Evolutionary conservation across 2,329 filamentous ascomycete species (phyloP).

Genomic region (Penicillium vulpinum): DNA sequence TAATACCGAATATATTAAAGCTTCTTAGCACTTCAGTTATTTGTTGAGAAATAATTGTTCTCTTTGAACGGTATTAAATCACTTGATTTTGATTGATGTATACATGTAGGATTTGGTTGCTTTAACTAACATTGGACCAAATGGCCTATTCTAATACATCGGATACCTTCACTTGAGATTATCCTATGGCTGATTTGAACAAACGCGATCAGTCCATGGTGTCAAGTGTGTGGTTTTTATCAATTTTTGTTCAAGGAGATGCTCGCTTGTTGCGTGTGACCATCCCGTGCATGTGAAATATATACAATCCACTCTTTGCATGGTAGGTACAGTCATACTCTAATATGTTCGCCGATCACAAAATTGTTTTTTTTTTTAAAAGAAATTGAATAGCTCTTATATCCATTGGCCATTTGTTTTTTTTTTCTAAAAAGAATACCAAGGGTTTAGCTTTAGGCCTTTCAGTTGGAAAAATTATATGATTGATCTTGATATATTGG

Average conservation of each 20-base stretch:
- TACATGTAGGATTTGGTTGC: neutral
- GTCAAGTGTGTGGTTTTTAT: neutral
- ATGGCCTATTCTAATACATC: neutral
- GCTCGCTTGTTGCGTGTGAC: neutral
- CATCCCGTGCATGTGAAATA: neutral
- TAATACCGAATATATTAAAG: neutral
- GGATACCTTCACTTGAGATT: neutral
- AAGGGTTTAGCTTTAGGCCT: fast-evolving
- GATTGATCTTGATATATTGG: neutral
- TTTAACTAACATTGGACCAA: neutral
- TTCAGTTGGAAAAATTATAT: too few relatives aligned
- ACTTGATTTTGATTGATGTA: neutral
- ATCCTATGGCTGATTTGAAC: too few relatives aligned
- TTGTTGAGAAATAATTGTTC: fast-evolving
- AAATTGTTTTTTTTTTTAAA: neutral
- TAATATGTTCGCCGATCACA: neutral
- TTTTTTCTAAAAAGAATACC: too few relatives aligned
- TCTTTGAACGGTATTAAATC: neutral
- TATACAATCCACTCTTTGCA: neutral
- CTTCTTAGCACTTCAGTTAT: neutral
- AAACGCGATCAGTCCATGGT: fast-evolving
- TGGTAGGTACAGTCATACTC: neutral
- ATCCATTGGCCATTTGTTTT: too few relatives aligned
- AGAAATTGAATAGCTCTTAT: neutral
- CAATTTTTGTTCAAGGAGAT: neutral